phyloP scores from a whole-genome alignment of 345 rosid species.

The Syzygium aqueum region DNA sequence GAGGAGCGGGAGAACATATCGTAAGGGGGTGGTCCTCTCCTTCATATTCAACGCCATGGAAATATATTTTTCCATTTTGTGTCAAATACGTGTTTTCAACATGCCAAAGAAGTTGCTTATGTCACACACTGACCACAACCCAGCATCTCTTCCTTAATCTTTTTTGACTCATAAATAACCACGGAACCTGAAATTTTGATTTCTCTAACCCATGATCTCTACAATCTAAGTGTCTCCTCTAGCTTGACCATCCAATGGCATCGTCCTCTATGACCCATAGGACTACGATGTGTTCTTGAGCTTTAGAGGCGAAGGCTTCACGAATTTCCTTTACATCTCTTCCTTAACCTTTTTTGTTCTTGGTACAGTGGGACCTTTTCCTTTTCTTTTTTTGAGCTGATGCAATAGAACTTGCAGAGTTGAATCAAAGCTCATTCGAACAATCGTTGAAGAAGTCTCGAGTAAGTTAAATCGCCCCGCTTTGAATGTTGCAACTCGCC shows the following conservation, averaged over 20 bases:
- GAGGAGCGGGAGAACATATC: not conserved
- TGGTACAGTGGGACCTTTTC: not conserved
- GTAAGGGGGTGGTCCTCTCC: not conserved
- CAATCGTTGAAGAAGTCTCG: slow-evolving; percentile 9
- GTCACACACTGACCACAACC: not conserved
- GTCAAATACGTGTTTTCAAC: not conserved
- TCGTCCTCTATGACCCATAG: not conserved
- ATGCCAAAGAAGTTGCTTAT: not conserved
- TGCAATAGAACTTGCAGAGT: slow-evolving; percentile 1
- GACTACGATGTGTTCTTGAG: slow-evolving; percentile 25
- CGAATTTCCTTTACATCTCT: slow-evolving; percentile 4
- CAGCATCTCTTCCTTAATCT: not conserved
- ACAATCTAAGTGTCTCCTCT: not conserved
- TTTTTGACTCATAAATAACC: not conserved
- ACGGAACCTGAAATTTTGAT: not conserved
- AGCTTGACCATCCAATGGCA: not conserved
- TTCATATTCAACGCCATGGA: not conserved
- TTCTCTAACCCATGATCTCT: not conserved
- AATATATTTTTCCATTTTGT: not conserved
- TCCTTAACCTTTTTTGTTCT: not conserved
- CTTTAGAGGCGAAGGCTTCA: slow-evolving; percentile 18
- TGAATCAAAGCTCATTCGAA: slow-evolving; percentile 4
- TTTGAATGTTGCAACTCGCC: slow-evolving; percentile 6
- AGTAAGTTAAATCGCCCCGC: slow-evolving; percentile 11
- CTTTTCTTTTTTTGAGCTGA: not conserved